Percentiles rank a stretch among this genome's conserved stretches.
Conservation (phyloP, 208 protist genomes). For the Acanthamoeba sp. region DNA sequence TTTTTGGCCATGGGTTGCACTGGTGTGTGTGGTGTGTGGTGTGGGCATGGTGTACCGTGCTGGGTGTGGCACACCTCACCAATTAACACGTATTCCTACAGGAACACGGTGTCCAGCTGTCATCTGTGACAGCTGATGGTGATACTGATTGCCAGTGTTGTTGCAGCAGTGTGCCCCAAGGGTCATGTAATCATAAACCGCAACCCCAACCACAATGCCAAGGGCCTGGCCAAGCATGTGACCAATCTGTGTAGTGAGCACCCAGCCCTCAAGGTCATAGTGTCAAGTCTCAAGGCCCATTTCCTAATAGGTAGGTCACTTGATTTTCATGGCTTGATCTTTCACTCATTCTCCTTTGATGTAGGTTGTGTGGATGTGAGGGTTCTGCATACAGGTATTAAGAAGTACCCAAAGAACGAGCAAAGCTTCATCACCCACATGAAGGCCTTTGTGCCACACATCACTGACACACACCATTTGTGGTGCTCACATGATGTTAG, state of each 20-base stretch:
- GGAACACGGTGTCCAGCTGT: background rate
- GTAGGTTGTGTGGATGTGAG: background rate
- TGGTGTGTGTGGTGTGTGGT: too few relatives aligned
- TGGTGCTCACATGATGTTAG: background rate
- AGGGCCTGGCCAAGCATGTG: background rate
- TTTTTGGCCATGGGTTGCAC: too few relatives aligned
- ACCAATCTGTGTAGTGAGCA: background rate
- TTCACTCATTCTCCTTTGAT: too few relatives aligned
- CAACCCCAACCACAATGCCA: slow-evolving; percentile 10
- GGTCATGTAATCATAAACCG: background rate
- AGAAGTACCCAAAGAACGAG: too few relatives aligned
- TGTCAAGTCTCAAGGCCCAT: slow-evolving; percentile 8
- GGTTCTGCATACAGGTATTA: too few relatives aligned
- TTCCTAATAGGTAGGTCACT: too few relatives aligned
- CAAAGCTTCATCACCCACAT: too few relatives aligned
- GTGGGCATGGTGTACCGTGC: too few relatives aligned
- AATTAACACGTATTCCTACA: background rate
- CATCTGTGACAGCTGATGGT: background rate
- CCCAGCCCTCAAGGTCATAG: background rate
- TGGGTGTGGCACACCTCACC: too few relatives aligned
- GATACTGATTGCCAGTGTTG: background rate
- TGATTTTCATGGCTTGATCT: too few relatives aligned
- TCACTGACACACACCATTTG: background rate
- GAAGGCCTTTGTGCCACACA: too few relatives aligned
- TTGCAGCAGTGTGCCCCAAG: background rate